Conservation (phyloP, 2,329 filamentous ascomycete species). For the Sporothrix pseudoabietina region DNA sequence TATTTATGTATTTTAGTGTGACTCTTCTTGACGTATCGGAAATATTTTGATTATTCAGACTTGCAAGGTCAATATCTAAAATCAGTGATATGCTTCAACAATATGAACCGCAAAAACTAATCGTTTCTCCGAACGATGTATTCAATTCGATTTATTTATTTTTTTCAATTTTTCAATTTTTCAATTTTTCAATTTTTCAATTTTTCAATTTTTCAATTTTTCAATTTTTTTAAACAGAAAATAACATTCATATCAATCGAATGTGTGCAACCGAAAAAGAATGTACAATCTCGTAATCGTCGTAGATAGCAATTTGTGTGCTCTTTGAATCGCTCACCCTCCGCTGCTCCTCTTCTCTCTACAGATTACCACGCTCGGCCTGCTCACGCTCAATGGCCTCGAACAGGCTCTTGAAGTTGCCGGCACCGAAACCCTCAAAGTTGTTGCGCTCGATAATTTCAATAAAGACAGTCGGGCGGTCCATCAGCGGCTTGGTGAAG, state of each 20-base stretch:
- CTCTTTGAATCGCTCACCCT: background rate
- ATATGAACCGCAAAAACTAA: too few species aligned
- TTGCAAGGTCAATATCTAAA: too few species aligned
- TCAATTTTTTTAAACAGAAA: background rate
- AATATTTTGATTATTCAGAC: too few species aligned
- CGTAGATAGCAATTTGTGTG: background rate
- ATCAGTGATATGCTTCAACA: too few species aligned
- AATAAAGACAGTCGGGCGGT: constrained; percentile 91
- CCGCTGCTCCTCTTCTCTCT: background rate
- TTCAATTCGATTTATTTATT: too few species aligned
- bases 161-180: background rate
- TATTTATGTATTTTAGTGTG: background rate
- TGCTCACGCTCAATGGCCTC: constrained; percentile 96
- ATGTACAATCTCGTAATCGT: background rate
- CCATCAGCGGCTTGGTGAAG: constrained; percentile 87
- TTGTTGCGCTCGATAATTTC: constrained; percentile 94
- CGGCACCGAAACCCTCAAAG: constrained; percentile 89
- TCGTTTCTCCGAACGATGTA: too few species aligned
- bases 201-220: background rate
- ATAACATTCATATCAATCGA: background rate
- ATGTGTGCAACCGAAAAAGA: background rate
- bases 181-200: background rate
- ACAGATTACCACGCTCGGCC: constrained; percentile 80
- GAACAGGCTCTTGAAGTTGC: constrained; percentile 93
- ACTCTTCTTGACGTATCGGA: too few species aligned